phyloP scores from a whole-genome alignment of 192 early-diverging fungal species.

The Coemansia sp. region DNA sequence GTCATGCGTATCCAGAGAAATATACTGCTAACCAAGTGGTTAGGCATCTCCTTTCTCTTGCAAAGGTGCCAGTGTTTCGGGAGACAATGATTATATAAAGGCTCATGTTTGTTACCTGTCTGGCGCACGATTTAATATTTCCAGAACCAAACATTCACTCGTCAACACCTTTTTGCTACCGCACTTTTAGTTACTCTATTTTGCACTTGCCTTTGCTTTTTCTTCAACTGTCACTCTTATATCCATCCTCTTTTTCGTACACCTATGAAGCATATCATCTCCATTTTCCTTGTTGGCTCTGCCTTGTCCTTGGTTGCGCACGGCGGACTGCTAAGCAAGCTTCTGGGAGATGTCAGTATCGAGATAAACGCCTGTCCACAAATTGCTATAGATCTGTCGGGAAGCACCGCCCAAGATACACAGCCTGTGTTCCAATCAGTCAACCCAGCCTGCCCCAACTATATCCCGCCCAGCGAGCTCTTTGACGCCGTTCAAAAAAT shows the following conservation, averaged over 20 bases:
- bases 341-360: conserved; percentile 27
- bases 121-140: background rate
- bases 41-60: background rate
- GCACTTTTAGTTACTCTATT: too few species aligned
- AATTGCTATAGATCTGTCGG: background rate
- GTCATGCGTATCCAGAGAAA: background rate
- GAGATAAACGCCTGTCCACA: conserved; percentile 32
- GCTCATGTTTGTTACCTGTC: background rate
- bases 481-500: background rate
- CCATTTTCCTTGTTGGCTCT: conserved; percentile 8
- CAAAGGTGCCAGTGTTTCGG: background rate
- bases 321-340: conserved; percentile 25
- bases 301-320: conserved; percentile 3
- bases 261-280: conserved; percentile 12
- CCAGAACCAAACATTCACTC: background rate
- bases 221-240: too few species aligned
- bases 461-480: conserved; percentile 21
- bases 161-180: background rate
- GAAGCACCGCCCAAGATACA: background rate
- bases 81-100: background rate
- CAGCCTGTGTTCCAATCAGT: conserved; percentile 21
- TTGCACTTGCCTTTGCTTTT: background rate
- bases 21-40: background rate
- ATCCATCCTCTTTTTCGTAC: background rate
- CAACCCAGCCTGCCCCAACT: conserved; percentile 42